These are phyloP conservation scores for Raphanus raphanistrum DNA, from an alignment of 345 rosid genomes.

Conservation along the genomic window DNA sequence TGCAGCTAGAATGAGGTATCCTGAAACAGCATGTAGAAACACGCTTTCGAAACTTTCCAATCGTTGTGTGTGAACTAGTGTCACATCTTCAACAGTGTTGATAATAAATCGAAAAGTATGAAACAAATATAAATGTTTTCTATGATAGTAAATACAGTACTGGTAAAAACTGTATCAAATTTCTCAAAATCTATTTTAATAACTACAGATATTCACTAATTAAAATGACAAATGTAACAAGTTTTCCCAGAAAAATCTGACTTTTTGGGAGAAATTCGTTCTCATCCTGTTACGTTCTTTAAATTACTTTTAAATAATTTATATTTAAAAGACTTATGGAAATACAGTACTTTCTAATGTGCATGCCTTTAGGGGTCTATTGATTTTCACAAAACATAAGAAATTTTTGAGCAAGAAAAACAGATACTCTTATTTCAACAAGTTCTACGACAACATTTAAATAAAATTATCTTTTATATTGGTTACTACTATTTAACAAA, in stretches of 20 bases:
- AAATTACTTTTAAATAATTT: no score
- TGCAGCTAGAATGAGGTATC: neutral
- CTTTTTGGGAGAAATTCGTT: neutral
- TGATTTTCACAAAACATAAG: neutral
- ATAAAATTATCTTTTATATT: no score
- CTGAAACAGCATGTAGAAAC: neutral
- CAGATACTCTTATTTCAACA: neutral
- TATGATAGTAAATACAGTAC: neutral
- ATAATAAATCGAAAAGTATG: neutral
- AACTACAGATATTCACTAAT: neutral
- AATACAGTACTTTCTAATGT: neutral
- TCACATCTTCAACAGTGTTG: slow-evolving; percentile 11
- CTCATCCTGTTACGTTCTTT: neutral
- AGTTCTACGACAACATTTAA: neutral
- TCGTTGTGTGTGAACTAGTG: neutral
- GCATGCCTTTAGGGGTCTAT: neutral
- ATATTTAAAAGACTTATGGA: neutral
- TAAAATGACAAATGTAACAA: no score
- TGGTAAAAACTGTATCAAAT: neutral
- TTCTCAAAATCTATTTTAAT: no score
- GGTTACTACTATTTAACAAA: neutral
- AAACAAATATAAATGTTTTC: neutral
- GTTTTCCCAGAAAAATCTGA: no score
- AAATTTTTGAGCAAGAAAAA: neutral
- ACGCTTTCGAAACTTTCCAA: neutral